phyloP scores from a whole-genome alignment of 148 eudicot species.

The Nepenthes gracilis region DNA sequence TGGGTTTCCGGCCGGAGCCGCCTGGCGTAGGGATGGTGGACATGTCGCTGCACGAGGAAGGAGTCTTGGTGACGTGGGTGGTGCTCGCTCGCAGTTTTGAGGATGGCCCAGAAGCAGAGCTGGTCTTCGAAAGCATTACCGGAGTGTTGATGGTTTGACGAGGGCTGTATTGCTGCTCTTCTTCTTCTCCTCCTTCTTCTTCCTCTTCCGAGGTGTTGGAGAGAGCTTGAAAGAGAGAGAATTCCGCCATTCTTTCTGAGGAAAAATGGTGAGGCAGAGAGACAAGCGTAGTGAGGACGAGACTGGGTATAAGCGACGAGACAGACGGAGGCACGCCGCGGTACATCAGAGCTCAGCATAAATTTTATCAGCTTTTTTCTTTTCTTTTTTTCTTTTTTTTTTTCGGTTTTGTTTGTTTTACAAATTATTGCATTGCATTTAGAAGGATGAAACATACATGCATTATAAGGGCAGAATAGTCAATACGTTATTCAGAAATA shows the following conservation, averaged over 20 bases:
- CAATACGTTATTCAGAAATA: too few species aligned
- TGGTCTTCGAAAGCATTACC: background rate
- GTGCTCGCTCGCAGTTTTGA: background rate
- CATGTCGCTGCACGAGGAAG: background rate
- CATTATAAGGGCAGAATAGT: too few species aligned
- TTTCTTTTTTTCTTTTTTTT: too few species aligned
- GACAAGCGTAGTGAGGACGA: background rate
- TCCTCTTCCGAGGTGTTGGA: constrained; percentile 1
- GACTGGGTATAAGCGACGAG: too few species aligned
- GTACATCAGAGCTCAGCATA: too few species aligned
- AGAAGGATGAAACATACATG: too few species aligned
- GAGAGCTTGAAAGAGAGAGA: constrained; percentile 1
- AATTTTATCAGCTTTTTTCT: too few species aligned
- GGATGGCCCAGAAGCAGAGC: background rate
- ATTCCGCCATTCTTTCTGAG: constrained; percentile 5
- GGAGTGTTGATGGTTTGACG: background rate
- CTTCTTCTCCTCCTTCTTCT: constrained; percentile 3
- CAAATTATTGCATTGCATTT: too few species aligned
- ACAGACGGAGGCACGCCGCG: too few species aligned
- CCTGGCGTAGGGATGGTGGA: background rate
- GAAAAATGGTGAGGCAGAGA: too few species aligned
- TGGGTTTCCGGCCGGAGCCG: constrained; percentile 5
- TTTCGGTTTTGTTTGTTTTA: too few species aligned
- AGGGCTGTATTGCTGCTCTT: constrained; percentile 1
- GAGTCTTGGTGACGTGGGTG: background rate